phyloP scores from a whole-genome alignment of 75 land plant species.

The Selaginella moellendorffii region DNA sequence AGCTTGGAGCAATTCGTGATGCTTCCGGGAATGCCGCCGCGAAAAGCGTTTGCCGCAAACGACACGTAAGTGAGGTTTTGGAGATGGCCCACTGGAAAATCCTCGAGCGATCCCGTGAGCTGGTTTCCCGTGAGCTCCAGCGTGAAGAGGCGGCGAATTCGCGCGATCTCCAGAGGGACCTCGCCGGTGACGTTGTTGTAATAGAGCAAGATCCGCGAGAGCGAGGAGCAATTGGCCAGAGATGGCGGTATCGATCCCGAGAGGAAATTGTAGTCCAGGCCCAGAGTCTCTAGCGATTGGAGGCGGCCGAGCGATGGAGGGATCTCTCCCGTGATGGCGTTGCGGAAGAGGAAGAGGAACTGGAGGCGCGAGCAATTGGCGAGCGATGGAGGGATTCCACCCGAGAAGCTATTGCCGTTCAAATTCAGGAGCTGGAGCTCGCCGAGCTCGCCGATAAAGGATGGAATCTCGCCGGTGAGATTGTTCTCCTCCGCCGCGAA shows the following conservation, averaged over 20 bases:
- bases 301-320: conserved; percentile 57
- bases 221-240: conserved; percentile 22
- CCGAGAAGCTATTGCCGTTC: not conserved
- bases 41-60: not conserved
- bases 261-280: conserved; percentile 42
- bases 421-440: not conserved
- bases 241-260: conserved; percentile 53
- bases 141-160: not conserved
- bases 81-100: not conserved
- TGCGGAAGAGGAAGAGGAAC: conserved; percentile 31
- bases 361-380: not conserved
- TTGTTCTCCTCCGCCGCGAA: not conserved
- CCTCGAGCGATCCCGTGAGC: not conserved
- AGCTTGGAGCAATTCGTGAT: not conserved
- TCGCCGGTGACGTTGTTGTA: not conserved
- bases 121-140: not conserved
- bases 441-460: not conserved
- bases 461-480: not conserved
- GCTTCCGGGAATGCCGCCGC: not conserved
- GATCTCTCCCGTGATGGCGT: conserved; percentile 31
- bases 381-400: not conserved
- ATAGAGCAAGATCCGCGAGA: not conserved
- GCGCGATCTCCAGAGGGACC: not conserved
- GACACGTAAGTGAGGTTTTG: not conserved
- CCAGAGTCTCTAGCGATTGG: conserved; percentile 36